phyloP scores from a whole-genome alignment of 1,139 yeast species.

The Protomyces macrosporus region DNA sequence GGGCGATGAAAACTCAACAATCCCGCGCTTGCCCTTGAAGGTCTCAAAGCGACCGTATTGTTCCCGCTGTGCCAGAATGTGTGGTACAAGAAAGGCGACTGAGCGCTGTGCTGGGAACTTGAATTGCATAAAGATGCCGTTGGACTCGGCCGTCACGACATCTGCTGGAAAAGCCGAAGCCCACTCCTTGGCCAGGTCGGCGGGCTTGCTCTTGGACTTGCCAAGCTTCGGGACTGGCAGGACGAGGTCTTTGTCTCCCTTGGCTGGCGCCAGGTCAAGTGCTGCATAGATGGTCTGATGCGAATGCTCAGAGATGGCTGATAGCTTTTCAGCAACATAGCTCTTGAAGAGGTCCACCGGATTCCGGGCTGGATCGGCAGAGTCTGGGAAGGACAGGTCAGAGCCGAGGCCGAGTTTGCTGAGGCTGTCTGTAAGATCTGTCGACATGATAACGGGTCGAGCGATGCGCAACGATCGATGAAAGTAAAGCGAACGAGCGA shows the following conservation, averaged over 20 bases:
- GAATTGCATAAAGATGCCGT: constrained; percentile 90
- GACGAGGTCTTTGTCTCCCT: constrained; percentile 80
- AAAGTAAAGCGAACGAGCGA: neutral
- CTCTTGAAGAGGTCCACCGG: constrained; percentile 81
- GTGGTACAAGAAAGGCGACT: constrained; percentile 64
- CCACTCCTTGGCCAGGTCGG: constrained; percentile 80
- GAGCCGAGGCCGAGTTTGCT: constrained; percentile 13
- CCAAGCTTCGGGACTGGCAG: constrained; percentile 91
- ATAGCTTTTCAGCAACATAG: constrained; percentile 74
- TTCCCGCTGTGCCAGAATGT: constrained; percentile 55
- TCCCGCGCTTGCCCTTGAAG: constrained; percentile 65
- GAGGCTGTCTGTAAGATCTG: neutral
- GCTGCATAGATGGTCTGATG: constrained; percentile 69
- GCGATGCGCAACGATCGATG: neutral
- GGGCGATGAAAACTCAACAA: constrained; percentile 93
- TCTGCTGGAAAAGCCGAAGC: constrained; percentile 43
- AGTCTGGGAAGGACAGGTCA: constrained; percentile 37
- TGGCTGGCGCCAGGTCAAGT: constrained; percentile 67
- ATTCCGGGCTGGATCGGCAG: constrained; percentile 66
- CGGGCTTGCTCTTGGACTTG: constrained; percentile 78
- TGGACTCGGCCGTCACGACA: constrained; percentile 46
- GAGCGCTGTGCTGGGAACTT: constrained; percentile 65
- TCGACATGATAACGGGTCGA: neutral
- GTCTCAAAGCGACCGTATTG: constrained; percentile 71
- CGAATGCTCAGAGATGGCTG: constrained; percentile 67